Percentiles rank a stretch among this genome's conserved stretches.
Evolutionary conservation across 768 basidiomycete genomes (phyloP).

Genomic region (Erythrobasidium yunnanense): DNA sequence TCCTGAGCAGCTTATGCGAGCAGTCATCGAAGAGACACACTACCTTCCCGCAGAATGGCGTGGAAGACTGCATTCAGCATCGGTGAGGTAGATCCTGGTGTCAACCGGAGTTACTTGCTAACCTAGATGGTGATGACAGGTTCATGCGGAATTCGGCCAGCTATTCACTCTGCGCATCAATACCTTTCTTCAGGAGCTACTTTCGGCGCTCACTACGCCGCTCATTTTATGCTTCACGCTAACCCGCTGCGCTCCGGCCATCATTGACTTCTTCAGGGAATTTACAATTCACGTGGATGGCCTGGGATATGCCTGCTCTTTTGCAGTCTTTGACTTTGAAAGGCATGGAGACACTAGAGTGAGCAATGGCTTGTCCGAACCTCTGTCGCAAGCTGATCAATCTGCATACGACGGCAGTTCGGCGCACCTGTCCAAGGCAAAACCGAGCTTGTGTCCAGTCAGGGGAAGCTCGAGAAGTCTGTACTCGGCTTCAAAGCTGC

Average conservation of each 20-base stretch:
- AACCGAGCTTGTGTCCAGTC: neutral
- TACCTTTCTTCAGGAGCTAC: slow-evolving; percentile 74
- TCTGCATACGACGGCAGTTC: slow-evolving; percentile 56
- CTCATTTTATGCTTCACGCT: slow-evolving; percentile 88
- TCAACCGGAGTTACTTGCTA: too few relatives aligned
- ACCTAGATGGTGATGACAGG: too few relatives aligned
- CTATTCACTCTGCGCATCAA: slow-evolving; percentile 86
- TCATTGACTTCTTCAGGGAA: slow-evolving; percentile 96
- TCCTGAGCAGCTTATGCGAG: slow-evolving; percentile 80
- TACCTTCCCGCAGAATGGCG: slow-evolving; percentile 94
- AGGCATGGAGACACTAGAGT: slow-evolving; percentile 85
- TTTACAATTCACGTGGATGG: slow-evolving; percentile 95
- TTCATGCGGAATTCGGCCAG: slow-evolving; percentile 80
- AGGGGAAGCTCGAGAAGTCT: slow-evolving; percentile 99
- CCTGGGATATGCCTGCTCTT: slow-evolving; percentile 90
- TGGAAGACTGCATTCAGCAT: slow-evolving; percentile 72
- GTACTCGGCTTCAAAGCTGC: slow-evolving; percentile 79
- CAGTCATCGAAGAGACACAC: slow-evolving; percentile 86
- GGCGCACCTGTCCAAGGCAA: slow-evolving; percentile 58
- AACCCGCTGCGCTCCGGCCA: slow-evolving; percentile 73
- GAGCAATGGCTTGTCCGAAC: slow-evolving; percentile 35
- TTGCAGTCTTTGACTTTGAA: slow-evolving; percentile 96
- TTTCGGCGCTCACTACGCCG: slow-evolving; percentile 85
- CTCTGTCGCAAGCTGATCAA: neutral
- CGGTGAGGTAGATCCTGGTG: slow-evolving; percentile 48